phyloP scores from a whole-genome alignment of 73 alveolate genomes.

The Paramecium sexaurelia region DNA sequence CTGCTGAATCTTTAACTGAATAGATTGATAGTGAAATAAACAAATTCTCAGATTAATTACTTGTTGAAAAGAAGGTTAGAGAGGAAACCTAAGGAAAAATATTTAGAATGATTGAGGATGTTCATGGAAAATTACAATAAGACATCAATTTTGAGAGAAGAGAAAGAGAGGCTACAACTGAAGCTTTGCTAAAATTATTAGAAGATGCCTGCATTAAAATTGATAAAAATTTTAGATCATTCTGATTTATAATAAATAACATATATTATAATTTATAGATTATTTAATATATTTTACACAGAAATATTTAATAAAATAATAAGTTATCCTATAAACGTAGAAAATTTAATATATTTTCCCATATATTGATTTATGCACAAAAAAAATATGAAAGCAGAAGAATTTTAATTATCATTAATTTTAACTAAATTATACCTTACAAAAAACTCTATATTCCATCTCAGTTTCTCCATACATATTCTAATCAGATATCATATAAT shows the following conservation, averaged over 20 bases:
- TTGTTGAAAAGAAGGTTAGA: slow-evolving; percentile 51
- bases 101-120: slow-evolving; percentile 58
- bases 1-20: slow-evolving; percentile 41
- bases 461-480: too few relatives aligned
- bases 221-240: slow-evolving; percentile 45
- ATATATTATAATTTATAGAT: background rate
- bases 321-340: too few relatives aligned
- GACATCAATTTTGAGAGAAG: slow-evolving; percentile 32
- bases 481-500: too few relatives aligned
- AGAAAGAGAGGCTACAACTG: slow-evolving; percentile 57
- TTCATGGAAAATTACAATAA: slow-evolving; percentile 44
- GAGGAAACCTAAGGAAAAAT: slow-evolving; percentile 56
- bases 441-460: too few relatives aligned
- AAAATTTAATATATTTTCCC: too few relatives aligned
- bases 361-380: too few relatives aligned
- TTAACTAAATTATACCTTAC: too few relatives aligned
- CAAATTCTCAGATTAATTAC: slow-evolving; percentile 35
- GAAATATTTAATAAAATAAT: too few relatives aligned
- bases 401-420: too few relatives aligned
- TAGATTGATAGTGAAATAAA: slow-evolving; percentile 49
- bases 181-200: slow-evolving; percentile 32
- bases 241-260: background rate
- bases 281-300: too few relatives aligned
- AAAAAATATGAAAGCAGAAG: too few relatives aligned
- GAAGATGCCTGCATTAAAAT: slow-evolving; percentile 59